A percentile compares a stretch with the other conserved stretches of the same genome.
Evolutionary conservation across 1,284 basidiomycete species (phyloP).

Genomic region (Laetiporus sulphureus): DNA sequence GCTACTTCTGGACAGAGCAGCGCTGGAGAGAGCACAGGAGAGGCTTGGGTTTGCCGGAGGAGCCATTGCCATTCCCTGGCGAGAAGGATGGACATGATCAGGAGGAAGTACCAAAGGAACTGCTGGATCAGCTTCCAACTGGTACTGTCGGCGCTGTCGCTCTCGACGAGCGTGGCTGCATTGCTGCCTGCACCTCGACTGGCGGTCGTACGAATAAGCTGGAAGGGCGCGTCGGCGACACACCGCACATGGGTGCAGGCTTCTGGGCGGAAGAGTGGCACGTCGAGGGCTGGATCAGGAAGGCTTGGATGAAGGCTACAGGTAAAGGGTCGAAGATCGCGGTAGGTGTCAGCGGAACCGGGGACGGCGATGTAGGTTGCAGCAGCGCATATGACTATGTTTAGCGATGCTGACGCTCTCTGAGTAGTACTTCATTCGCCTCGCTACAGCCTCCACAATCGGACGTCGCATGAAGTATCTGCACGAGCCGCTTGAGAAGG

Average conservation of each 20-base stretch:
- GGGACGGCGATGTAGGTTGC: constrained; percentile 68
- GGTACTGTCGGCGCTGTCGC: constrained; percentile 84
- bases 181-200: constrained; percentile 69
- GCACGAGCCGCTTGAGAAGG: constrained; percentile 47
- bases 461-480: constrained; percentile 61
- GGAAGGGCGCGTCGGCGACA: constrained; percentile 76
- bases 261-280: constrained; percentile 82
- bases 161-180: constrained; percentile 65
- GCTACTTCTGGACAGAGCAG: constrained; percentile 68
- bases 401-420: background rate
- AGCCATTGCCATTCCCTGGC: constrained; percentile 36
- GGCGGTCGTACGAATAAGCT: constrained; percentile 81
- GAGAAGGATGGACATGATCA: constrained; percentile 20
- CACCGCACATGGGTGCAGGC: constrained; percentile 69
- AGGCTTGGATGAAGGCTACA: constrained; percentile 34
- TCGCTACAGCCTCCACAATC: constrained; percentile 58
- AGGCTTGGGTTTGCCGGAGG: constrained; percentile 65
- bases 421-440: constrained; percentile 69
- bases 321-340: constrained; percentile 35
- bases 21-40: constrained; percentile 72
- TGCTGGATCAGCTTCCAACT: constrained; percentile 56
- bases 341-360: constrained; percentile 77
- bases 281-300: constrained; percentile 30
- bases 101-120: constrained; percentile 16
- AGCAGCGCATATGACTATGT: background rate